Base-by-base conservation (phyloP, 352 stramenopile genomes). In the Pythium dissotocum region DNA sequence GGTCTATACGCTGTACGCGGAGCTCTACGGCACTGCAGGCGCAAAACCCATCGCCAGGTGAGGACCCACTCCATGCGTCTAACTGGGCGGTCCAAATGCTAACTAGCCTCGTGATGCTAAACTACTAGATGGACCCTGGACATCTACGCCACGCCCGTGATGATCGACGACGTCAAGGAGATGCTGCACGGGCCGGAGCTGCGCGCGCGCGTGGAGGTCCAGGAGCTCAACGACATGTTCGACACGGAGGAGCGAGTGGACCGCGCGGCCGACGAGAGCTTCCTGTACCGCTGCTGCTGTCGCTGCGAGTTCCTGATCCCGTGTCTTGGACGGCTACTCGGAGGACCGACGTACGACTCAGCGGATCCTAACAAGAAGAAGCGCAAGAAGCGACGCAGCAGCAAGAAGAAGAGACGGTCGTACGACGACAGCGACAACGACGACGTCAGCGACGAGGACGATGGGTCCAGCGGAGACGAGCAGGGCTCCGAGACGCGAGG, bases 271-370 rank as follows among this genome's bases (percentile, higher is more conserved):
- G 65, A 83, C n/a, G 85, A 91, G 61, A 83, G 75, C 55, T 88
- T 79, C 57, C 52, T 67, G 26, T 93, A 93, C 63, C 71, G 80
- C 30, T 94, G 86, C 62, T 80, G 80, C 49, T 94, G 86, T 67
- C 81, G 80, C 32, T 94, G 86, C 57, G 83, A 91, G 65, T 92
- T 84, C 44, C 70, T 94, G 9, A 79, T 91, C 24, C 85, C 86
- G 5, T 92, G 83, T 65, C 63, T 94, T 35, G 75, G 80, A 9
- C 78, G 82, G n/a, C 58, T 91, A 28, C 58, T 92, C n/a, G 77
- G 72, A 26, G 86, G 86, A 13, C 84, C 86, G 13, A 91, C 86
- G 42, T 94, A 94, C 74, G 77, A 81, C 57, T 38, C 82, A 40
- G 67, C 70, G 18, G 53, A 54, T 26, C 35, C 57, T 10, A 63